Evolutionary conservation across 768 basidiomycete genomes (phyloP).

Genomic region (Serendipita vermifera): DNA sequence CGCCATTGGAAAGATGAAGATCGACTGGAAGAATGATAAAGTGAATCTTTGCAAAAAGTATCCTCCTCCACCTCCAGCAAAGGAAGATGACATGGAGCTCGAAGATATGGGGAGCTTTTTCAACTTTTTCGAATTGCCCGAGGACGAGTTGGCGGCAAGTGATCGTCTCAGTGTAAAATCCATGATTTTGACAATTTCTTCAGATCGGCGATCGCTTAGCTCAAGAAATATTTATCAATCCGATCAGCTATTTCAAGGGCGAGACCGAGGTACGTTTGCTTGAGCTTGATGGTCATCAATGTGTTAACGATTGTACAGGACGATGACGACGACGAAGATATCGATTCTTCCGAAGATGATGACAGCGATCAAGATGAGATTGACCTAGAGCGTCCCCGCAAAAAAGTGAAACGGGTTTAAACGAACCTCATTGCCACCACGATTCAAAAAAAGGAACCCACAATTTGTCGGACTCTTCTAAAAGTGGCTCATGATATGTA

Average conservation of each 20-base stretch:
- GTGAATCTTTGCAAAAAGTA: slow-evolving; percentile 70
- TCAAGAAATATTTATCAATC: slow-evolving; percentile 68
- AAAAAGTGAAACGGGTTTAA: slow-evolving; percentile 18
- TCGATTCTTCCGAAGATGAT: slow-evolving; percentile 55
- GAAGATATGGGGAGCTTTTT: slow-evolving; percentile 73
- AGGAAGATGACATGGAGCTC: slow-evolving; percentile 44
- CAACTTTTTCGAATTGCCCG: slow-evolving; percentile 63
- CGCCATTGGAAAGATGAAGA: slow-evolving; percentile 42
- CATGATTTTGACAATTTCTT: not conserved
- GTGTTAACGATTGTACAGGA: slow-evolving; percentile 30
- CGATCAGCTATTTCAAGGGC: slow-evolving; percentile 72
- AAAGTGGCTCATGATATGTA: no score
- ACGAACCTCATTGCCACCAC: no score
- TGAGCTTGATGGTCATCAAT: not conserved
- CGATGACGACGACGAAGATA: slow-evolving; percentile 49
- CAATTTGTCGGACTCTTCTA: not conserved
- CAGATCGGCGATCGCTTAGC: slow-evolving; percentile 63
- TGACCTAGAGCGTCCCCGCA: slow-evolving; percentile 70
- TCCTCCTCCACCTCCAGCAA: slow-evolving; percentile 44
- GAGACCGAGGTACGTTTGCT: slow-evolving; percentile 21
- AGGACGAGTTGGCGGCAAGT: slow-evolving; percentile 58
- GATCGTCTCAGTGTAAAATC: not conserved
- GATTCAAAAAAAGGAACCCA: slow-evolving; percentile 1
- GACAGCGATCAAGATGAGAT: slow-evolving; percentile 60
- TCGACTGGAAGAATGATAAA: slow-evolving; percentile 68